These are phyloP conservation scores for Clarireedia monteithiana DNA, from an alignment of 2,329 filamentous ascomycete genomes.

Conservation along the genomic window DNA sequence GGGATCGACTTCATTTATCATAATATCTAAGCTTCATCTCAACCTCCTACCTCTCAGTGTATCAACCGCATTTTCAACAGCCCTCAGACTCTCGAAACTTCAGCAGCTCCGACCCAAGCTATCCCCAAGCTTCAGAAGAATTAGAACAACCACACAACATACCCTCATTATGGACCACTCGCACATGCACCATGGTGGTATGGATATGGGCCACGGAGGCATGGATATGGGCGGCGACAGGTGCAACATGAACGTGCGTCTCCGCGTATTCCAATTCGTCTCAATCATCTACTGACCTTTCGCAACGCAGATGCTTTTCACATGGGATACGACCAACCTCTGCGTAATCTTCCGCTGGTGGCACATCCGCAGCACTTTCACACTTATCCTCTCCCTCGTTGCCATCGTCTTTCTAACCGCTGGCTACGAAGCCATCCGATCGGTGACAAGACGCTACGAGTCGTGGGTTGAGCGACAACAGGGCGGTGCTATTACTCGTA, in stretches of 20 bases:
- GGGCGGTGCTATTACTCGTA: slow-evolving; percentile 23
- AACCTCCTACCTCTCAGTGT: not conserved
- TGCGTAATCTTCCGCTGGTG: slow-evolving; percentile 94
- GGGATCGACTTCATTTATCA: not conserved
- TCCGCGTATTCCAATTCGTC: not conserved
- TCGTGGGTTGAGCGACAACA: slow-evolving; percentile 28
- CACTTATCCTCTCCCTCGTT: slow-evolving; percentile 74
- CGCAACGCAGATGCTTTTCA: slow-evolving; percentile 83
- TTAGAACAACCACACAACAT: not conserved
- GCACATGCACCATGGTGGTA: slow-evolving; percentile 39
- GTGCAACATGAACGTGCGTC: slow-evolving; percentile 85
- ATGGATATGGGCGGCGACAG: slow-evolving; percentile 46
- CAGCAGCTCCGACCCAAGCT: too few relatives aligned
- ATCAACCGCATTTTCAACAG: not conserved
- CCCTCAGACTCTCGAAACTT: not conserved
- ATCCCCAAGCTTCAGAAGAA: too few relatives aligned
- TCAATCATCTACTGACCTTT: not conserved
- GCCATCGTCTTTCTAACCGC: slow-evolving; percentile 76
- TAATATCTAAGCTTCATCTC: not conserved
- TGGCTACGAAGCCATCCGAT: slow-evolving; percentile 87
- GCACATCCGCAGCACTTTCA: slow-evolving; percentile 69
- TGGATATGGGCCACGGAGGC: slow-evolving; percentile 35
- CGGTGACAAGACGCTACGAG: slow-evolving; percentile 72
- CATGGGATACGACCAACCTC: slow-evolving; percentile 86
- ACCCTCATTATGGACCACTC: slow-evolving; percentile 18